Evolutionary conservation across 148 eudicot genomes (phyloP).

Genomic region (Limonium bicolor): DNA sequence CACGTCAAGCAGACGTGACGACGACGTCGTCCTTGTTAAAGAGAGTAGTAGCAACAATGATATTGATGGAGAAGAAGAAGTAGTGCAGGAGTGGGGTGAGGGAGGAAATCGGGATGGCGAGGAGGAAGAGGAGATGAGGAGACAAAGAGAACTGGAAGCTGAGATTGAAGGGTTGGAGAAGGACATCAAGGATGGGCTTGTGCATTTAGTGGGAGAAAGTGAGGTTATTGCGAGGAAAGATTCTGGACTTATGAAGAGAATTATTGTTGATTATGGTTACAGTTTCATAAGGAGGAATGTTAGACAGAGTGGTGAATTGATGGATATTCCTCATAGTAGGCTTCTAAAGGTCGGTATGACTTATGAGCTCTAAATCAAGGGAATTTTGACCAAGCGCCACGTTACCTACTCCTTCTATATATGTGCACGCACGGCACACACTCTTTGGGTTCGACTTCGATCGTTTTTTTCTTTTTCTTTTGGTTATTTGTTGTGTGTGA

Average conservation of each 20-base stretch:
- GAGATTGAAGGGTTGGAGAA: slow-evolving; percentile 15
- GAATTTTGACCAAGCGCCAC: too few species aligned
- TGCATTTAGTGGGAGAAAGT: slow-evolving; percentile 28
- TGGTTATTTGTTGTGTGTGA: too few species aligned
- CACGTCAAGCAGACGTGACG: too few species aligned
- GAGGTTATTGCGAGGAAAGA: slow-evolving; percentile 20
- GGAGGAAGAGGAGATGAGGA: not conserved
- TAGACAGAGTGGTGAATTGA: slow-evolving; percentile 12
- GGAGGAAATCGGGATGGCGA: not conserved
- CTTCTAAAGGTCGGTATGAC: slow-evolving; percentile 34
- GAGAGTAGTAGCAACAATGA: not conserved
- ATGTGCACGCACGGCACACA: too few species aligned
- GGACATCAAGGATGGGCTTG: slow-evolving; percentile 17
- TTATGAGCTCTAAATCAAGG: slow-evolving; percentile 32
- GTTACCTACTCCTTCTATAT: too few species aligned
- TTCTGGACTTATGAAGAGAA: slow-evolving; percentile 12
- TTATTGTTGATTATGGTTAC: slow-evolving; percentile 16
- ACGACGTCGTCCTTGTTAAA: too few species aligned
- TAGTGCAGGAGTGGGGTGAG: not conserved
- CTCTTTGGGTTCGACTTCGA: too few species aligned
- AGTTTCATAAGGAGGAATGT: slow-evolving; percentile 18
- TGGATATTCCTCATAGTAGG: slow-evolving; percentile 18
- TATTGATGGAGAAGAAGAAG: not conserved
- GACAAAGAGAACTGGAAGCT: slow-evolving; percentile 4
- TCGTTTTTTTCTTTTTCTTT: too few species aligned